These are phyloP conservation scores for Acacia melanoxylon DNA, from an alignment of 306 rosid genomes.

Conservation along the genomic window DNA sequence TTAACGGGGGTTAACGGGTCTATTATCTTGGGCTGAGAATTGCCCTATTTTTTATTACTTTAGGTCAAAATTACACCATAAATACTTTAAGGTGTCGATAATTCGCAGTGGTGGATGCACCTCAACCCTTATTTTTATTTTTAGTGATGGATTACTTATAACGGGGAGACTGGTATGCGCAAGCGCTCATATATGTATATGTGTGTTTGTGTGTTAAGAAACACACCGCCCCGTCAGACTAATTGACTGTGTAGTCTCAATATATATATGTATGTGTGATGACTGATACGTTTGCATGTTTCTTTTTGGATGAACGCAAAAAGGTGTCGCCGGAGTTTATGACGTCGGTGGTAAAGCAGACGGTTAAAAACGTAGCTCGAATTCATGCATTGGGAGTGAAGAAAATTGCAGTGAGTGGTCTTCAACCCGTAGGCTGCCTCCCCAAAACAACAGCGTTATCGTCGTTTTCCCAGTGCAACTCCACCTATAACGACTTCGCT, in stretches of 20 bases:
- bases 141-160: no score
- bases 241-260: not conserved
- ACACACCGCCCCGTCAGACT: no score
- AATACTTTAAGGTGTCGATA: no score
- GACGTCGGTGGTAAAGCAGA: slow-evolving; percentile 26
- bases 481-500: not conserved
- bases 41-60: no score
- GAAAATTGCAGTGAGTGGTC: slow-evolving; percentile 32
- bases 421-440: slow-evolving; percentile 46
- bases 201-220: no score
- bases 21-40: no score
- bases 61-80: no score
- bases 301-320: not conserved
- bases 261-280: not conserved
- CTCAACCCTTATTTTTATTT: no score
- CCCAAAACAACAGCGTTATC: slow-evolving; percentile 25
- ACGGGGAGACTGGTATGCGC: no score
- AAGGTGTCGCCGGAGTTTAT: slow-evolving; percentile 30
- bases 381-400: slow-evolving; percentile 41
- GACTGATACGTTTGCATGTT: not conserved
- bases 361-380: slow-evolving; percentile 9
- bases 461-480: slow-evolving; percentile 32
- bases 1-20: no score
- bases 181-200: no score
- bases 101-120: accelerated